Evolutionary conservation across 805 yeast species (phyloP).

Genomic region (Myxozyma neglecta): DNA sequence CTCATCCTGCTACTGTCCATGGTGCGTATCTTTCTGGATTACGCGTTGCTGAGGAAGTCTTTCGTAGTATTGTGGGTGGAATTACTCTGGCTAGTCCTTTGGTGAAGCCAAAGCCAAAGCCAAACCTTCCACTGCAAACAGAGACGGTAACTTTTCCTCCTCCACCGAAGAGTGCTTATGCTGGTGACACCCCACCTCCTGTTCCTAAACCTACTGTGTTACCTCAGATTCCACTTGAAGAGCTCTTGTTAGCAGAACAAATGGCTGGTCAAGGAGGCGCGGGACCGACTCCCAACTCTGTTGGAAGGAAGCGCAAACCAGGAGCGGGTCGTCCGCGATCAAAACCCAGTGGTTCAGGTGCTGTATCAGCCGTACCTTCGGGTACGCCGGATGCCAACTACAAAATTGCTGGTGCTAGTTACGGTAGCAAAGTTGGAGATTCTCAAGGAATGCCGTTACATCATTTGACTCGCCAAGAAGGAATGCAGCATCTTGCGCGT

Average conservation of each 20-base stretch:
- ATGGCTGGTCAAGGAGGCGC: constrained; percentile 1
- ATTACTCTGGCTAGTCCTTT: constrained; percentile 44
- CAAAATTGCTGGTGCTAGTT: neutral
- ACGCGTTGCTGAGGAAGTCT: constrained; percentile 45
- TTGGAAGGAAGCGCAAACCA: constrained; percentile 1
- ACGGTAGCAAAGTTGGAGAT: neutral
- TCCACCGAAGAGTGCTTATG: constrained; percentile 27
- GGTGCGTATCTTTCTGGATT: constrained; percentile 48
- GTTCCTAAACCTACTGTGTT: constrained; percentile 21
- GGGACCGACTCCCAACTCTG: neutral
- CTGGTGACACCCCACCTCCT: constrained; percentile 23
- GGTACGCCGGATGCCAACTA: constrained; percentile 7
- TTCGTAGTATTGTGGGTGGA: constrained; percentile 44
- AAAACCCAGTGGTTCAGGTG: constrained; percentile 1
- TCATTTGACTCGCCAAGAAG: constrained; percentile 9
- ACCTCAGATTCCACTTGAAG: constrained; percentile 18
- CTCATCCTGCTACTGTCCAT: constrained; percentile 47
- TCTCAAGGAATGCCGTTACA: neutral
- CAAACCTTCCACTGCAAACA: constrained; percentile 15
- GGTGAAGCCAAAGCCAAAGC: constrained; percentile 29
- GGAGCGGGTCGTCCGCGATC: constrained; percentile 10
- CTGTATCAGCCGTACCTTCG: constrained; percentile 1
- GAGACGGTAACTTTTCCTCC: constrained; percentile 28
- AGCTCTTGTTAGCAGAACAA: constrained; percentile 3
- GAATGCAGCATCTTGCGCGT: constrained; percentile 14